Conservation (phyloP, 805 yeast species). For the Wickerhamomyces xylosicus region DNA sequence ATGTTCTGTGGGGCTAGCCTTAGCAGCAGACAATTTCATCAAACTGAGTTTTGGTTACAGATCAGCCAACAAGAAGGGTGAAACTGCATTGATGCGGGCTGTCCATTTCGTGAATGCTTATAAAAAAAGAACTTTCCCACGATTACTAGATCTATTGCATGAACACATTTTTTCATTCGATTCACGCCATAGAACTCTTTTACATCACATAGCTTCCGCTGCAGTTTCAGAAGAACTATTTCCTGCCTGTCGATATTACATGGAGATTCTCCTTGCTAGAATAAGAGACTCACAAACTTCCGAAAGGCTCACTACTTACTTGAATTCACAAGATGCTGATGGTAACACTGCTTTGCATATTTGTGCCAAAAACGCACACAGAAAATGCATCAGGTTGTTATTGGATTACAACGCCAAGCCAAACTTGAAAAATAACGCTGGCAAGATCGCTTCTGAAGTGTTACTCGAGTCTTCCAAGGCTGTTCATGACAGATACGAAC, state of each 20-base stretch:
- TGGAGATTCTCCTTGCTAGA: slow-evolving; percentile 66
- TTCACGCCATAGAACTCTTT: slow-evolving; percentile 58
- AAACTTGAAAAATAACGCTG: slow-evolving; percentile 27
- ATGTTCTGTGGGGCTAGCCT: slow-evolving; percentile 83
- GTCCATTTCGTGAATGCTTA: slow-evolving; percentile 83
- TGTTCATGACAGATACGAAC: slow-evolving; percentile 15
- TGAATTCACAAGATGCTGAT: slow-evolving; percentile 59
- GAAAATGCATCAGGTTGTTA: slow-evolving; percentile 38
- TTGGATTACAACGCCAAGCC: slow-evolving; percentile 38
- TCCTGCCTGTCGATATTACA: slow-evolving; percentile 75
- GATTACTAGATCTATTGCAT: slow-evolving; percentile 63
- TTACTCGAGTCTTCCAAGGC: slow-evolving; percentile 16
- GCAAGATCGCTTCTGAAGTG: slow-evolving; percentile 17
- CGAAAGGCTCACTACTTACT: slow-evolving; percentile 47
- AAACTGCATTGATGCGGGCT: slow-evolving; percentile 79
- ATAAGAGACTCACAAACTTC: slow-evolving; percentile 53
- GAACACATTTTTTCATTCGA: slow-evolving; percentile 76
- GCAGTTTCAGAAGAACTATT: slow-evolving; percentile 57
- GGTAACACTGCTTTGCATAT: slow-evolving; percentile 78
- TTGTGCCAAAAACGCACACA: slow-evolving; percentile 52
- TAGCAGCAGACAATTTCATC: slow-evolving; percentile 65
- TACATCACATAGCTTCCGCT: slow-evolving; percentile 76
- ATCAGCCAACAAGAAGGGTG: slow-evolving; percentile 57
- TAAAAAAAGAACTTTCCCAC: slow-evolving; percentile 70
- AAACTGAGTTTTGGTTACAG: slow-evolving; percentile 65